Percentiles rank a stretch among this genome's conserved stretches.
Evolutionary conservation across 768 basidiomycete species (phyloP).

Genomic region (Clavaria fumosa): DNA sequence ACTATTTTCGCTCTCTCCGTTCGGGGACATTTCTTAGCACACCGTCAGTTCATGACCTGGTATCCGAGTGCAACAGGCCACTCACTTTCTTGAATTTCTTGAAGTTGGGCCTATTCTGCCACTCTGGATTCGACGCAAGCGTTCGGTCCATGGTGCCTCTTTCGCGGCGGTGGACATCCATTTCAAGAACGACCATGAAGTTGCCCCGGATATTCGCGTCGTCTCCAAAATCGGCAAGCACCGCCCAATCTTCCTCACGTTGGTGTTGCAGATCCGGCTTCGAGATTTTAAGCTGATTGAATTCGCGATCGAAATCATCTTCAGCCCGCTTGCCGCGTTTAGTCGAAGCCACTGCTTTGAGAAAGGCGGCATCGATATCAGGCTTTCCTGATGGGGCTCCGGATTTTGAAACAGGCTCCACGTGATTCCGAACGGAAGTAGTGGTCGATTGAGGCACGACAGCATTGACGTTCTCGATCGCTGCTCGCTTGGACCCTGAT

Average conservation of each 20-base stretch:
- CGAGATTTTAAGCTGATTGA: slow-evolving; percentile 59
- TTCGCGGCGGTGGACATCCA: slow-evolving; percentile 35
- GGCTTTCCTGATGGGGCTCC: slow-evolving; percentile 32
- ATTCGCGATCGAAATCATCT: slow-evolving; percentile 64
- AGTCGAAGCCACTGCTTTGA: slow-evolving; percentile 59
- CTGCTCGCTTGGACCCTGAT: slow-evolving; percentile 26
- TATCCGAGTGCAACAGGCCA: no score
- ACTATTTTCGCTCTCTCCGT: no score
- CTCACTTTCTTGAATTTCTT: slow-evolving; percentile 70
- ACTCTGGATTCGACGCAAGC: slow-evolving; percentile 15
- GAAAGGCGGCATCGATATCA: slow-evolving; percentile 53
- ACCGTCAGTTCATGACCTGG: no score
- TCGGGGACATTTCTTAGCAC: no score
- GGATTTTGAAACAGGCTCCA: slow-evolving; percentile 14
- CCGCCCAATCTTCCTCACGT: slow-evolving; percentile 37
- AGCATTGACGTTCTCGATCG: slow-evolving; percentile 24
- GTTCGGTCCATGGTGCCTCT: slow-evolving; percentile 3
- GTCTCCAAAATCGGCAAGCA: slow-evolving; percentile 53
- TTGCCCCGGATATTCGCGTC: slow-evolving; percentile 50
- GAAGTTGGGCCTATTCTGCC: slow-evolving; percentile 46
- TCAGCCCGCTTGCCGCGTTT: slow-evolving; percentile 54
- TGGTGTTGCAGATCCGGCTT: slow-evolving; percentile 43
- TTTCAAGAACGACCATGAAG: slow-evolving; percentile 64
- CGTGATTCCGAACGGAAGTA: slow-evolving; percentile 12
- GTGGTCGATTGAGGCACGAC: slow-evolving; percentile 12